Conservation (phyloP, 2,329 filamentous ascomycete species). For the Stemphylium lycopersici region DNA sequence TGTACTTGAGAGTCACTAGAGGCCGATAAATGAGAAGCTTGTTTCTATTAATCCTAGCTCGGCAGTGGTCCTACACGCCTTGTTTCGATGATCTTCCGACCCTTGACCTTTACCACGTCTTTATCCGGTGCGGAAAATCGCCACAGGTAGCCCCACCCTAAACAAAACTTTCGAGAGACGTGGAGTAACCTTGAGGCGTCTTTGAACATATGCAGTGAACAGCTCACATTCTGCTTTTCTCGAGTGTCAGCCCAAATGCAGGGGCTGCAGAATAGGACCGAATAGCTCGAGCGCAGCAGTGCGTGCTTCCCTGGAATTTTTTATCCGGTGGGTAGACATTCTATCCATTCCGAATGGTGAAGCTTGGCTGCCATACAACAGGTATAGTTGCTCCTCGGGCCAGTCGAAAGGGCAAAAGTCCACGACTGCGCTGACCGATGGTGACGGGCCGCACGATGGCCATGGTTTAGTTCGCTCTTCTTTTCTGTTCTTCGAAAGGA, state of each 20-base stretch:
- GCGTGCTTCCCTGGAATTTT: no score
- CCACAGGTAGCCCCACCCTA: constrained; percentile 1
- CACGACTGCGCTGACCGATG: no score
- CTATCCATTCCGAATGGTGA: no score
- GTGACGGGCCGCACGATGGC: no score
- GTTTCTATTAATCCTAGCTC: constrained; percentile 14
- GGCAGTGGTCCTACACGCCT: constrained; percentile 2
- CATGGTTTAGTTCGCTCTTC: neutral
- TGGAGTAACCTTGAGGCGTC: neutral
- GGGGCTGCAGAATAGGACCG: no score
- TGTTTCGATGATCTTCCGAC: constrained; percentile 6
- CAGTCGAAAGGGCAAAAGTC: no score
- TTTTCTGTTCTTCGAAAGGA: neutral
- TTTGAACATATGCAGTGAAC: neutral
- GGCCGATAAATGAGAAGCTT: constrained; percentile 13
- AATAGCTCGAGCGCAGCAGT: no score
- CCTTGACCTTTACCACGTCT: constrained; percentile 14
- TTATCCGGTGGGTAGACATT: no score
- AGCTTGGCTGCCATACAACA: no score
- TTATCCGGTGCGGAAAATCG: constrained; percentile 7
- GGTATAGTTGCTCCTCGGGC: no score
- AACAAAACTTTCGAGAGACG: neutral
- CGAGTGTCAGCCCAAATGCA: no score
- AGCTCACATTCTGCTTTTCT: no score
- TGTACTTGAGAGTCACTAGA: neutral